phyloP scores from a whole-genome alignment of 2,329 filamentous ascomycete species.

The Sarocladiaceae sp. region DNA sequence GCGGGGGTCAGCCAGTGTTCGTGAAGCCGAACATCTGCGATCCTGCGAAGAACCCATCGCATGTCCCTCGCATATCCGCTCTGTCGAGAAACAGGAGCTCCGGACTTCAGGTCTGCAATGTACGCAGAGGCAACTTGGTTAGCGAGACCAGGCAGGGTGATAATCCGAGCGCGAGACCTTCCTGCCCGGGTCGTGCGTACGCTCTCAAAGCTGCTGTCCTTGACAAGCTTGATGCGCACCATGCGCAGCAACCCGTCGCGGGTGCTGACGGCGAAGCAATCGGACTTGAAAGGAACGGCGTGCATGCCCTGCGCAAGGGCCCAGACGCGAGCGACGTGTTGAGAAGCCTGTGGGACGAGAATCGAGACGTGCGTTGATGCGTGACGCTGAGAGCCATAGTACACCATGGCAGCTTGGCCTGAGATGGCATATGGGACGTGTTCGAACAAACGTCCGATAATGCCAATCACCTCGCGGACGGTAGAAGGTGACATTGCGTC shows the following conservation, averaged over 20 bases:
- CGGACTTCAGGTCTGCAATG: conserved; percentile 16
- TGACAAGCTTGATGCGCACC: conserved; percentile 31
- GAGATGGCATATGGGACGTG: conserved; percentile 41
- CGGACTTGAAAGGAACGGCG: conserved; percentile 16
- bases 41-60: conserved; percentile 27
- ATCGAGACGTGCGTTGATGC: neutral
- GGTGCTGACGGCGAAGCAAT: conserved; percentile 18
- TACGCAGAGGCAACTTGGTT: conserved; percentile 29
- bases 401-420: conserved; percentile 37
- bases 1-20: conserved; percentile 8
- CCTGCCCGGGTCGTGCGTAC: conserved; percentile 18
- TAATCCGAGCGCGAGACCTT: conserved; percentile 17
- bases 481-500: conserved; percentile 20
- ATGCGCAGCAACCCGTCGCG: neutral
- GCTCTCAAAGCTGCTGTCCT: conserved; percentile 22
- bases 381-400: conserved; percentile 28
- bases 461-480: conserved; percentile 30
- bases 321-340: conserved; percentile 34
- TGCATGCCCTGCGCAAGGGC: conserved; percentile 27
- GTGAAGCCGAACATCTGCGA: conserved; percentile 14
- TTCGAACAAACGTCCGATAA: conserved; percentile 31
- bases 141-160: conserved; percentile 28
- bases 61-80: conserved; percentile 23
- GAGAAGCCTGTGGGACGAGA: conserved; percentile 24
- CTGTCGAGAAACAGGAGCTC: conserved; percentile 11